Evolutionary conservation across 768 basidiomycete species (phyloP), one percentile per base, ranked within the genome.

Genomic region (Coprinopsis marcescibilis): DNA sequence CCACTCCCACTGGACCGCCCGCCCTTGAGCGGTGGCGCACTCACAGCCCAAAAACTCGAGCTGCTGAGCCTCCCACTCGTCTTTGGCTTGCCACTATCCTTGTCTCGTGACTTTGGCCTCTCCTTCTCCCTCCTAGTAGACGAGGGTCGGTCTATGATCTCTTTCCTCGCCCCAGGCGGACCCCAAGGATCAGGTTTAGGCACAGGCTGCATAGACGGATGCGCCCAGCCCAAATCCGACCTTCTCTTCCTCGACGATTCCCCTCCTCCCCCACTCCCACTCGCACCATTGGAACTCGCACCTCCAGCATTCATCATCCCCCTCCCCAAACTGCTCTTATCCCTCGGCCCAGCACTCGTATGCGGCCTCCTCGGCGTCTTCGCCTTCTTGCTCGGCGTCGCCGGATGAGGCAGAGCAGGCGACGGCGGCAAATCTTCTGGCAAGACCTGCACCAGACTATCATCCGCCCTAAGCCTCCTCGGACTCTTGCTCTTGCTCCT

Each of bases 301-400:
- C 26, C 35, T 34, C 50, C 34, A 46, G 38, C 27, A 23, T 10
- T 12, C 7, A 7, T 41, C 13, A 21, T 21, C 33, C 26, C 17
- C 26, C 30, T 43, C 33, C 50, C 58, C 50, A 65, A 66, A 43
- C 60, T 64, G 42, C 71, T 60, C 58, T 70, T 72, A 57, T 85
- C 84, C 49, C 81, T 68, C 21, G 78, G 80, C 11, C 85, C 84
- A n/a, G 82, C 83, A 49, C 81, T 83, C 19, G 85, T 87, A 57
- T 88, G 84, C 26, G 85, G 85, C 37, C 85, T 66, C 48, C 80
- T 71, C 30, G 65, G 60, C 15, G 56, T 48, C 60, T 69, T 53
- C 46, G 48, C 50, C 56, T 65, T 49, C 46, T 37, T 35, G 60
- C 19, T 20, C 26, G 26, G 26, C 4, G 4, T 43, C 26, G 7